These are phyloP conservation scores for Haplosporangium sp. DNA, from an alignment of 371 early-diverging fungal genomes.

Conservation along the genomic window DNA sequence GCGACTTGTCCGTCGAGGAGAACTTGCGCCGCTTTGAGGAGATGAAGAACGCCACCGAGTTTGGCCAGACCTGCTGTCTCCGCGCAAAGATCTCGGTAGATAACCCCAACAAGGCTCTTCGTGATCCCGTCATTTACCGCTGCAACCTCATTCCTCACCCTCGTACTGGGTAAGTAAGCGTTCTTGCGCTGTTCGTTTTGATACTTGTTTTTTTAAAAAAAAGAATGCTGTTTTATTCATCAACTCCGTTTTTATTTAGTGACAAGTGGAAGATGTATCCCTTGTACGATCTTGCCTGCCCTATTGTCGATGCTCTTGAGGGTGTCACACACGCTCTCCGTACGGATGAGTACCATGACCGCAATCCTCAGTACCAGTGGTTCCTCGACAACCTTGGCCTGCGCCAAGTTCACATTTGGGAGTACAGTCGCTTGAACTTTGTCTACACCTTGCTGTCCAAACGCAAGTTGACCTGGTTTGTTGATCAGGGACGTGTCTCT, in stretches of 20 bases:
- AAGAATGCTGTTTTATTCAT: too few species aligned
- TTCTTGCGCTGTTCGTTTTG: neutral
- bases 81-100: constrained; percentile 99
- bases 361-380: constrained; percentile 99
- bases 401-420: constrained; percentile 93
- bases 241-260: constrained; percentile 37
- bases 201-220: neutral
- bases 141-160: constrained; percentile 96
- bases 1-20: constrained; percentile 91
- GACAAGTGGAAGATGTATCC: constrained; percentile 98
- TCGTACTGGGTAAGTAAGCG: constrained; percentile 73
- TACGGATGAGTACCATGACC: constrained; percentile 99
- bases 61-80: constrained; percentile 89
- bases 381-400: constrained; percentile 93
- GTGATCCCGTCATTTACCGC: constrained; percentile 99
- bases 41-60: constrained; percentile 93
- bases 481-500: constrained; percentile 87
- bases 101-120: constrained; percentile 95
- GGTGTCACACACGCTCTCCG: constrained; percentile 99
- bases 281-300: constrained; percentile 99
- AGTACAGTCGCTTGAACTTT: constrained; percentile 95
- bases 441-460: constrained; percentile 99
- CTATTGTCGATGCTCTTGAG: constrained; percentile 98
- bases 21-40: constrained; percentile 94
- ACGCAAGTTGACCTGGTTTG: constrained; percentile 99